These are phyloP conservation scores for Fagus crenata DNA, from an alignment of 306 rosid species.

Conservation along the genomic window DNA sequence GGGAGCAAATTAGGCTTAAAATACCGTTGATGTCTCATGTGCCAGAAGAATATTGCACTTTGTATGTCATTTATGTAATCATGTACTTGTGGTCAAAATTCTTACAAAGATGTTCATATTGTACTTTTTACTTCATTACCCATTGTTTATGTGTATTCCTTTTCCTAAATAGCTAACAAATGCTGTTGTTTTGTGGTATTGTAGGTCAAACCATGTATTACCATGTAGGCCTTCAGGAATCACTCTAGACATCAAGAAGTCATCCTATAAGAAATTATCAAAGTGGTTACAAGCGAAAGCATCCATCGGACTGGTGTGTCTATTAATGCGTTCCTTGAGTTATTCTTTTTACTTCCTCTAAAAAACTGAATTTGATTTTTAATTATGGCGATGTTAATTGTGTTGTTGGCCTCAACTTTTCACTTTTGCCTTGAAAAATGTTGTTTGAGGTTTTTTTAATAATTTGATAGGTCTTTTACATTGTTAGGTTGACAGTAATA, in stretches of 20 bases:
- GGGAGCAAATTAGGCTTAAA: background rate
- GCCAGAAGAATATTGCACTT: background rate
- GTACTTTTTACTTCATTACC: background rate
- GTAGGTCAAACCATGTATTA: conserved; percentile 85
- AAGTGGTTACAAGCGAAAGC: conserved; percentile 90
- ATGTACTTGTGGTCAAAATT: background rate
- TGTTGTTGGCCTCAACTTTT: background rate
- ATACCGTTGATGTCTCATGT: background rate
- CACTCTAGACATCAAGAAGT: conserved; percentile 85
- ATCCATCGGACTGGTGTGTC: conserved; percentile 72
- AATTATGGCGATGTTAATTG: background rate
- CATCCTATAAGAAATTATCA: conserved; percentile 83
- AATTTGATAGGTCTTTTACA: background rate
- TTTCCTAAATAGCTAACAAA: conserved; percentile 8
- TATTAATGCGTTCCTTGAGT: conserved; percentile 17
- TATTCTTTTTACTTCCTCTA: conserved; percentile 8
- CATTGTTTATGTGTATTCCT: background rate
- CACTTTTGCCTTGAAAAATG: background rate
- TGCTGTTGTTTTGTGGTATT: conserved; percentile 20
- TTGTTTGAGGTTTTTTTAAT: conserved; percentile 1
- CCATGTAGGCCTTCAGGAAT: conserved; percentile 84
- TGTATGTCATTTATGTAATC: background rate
- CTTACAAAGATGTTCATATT: no score
- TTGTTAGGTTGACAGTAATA: background rate
- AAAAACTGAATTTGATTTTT: background rate